Evolutionary conservation across 2,329 filamentous ascomycete genomes (phyloP).

Genomic region (Scytalidium lignicola): DNA sequence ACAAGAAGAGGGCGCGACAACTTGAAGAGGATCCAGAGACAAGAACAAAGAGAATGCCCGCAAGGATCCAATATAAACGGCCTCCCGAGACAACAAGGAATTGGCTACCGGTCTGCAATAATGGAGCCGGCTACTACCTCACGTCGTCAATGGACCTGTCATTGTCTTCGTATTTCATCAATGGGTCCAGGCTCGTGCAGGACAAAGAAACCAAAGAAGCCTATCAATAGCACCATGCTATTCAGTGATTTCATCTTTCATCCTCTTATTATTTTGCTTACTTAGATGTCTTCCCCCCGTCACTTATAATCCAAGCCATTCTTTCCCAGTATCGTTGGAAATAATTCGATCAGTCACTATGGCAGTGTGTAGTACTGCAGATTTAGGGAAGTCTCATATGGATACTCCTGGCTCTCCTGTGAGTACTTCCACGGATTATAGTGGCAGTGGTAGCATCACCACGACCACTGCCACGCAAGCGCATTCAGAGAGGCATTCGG

Average conservation of each 20-base stretch:
- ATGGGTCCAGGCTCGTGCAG: constrained; percentile 18
- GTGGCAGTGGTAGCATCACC: constrained; percentile 7
- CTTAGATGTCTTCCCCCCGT: not conserved
- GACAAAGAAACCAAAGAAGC: constrained; percentile 21
- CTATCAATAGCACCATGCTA: constrained; percentile 24
- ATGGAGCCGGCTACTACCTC: constrained; percentile 28
- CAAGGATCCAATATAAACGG: constrained; percentile 20
- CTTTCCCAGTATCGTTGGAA: constrained; percentile 4
- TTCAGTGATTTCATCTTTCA: constrained; percentile 18
- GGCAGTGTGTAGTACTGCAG: constrained; percentile 13
- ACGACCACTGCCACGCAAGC: constrained; percentile 14
- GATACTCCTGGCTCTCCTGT: constrained; percentile 19
- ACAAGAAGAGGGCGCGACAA: not conserved
- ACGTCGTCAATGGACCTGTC: constrained; percentile 20
- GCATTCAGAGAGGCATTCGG: constrained; percentile 18
- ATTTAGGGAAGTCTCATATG: constrained; percentile 11
- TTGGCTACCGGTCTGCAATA: constrained; percentile 23
- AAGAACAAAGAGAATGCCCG: constrained; percentile 24
- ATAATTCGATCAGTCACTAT: constrained; percentile 14
- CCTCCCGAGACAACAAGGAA: constrained; percentile 27
- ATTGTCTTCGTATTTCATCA: constrained; percentile 26
- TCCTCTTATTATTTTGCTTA: constrained; percentile 12
- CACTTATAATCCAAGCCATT: constrained; percentile 5
- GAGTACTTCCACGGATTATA: constrained; percentile 25
- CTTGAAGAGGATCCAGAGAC: not conserved